These are phyloP conservation scores for Ustilago cynodontis DNA, from an alignment of 1,284 basidiomycete genomes.

Conservation along the genomic window DNA sequence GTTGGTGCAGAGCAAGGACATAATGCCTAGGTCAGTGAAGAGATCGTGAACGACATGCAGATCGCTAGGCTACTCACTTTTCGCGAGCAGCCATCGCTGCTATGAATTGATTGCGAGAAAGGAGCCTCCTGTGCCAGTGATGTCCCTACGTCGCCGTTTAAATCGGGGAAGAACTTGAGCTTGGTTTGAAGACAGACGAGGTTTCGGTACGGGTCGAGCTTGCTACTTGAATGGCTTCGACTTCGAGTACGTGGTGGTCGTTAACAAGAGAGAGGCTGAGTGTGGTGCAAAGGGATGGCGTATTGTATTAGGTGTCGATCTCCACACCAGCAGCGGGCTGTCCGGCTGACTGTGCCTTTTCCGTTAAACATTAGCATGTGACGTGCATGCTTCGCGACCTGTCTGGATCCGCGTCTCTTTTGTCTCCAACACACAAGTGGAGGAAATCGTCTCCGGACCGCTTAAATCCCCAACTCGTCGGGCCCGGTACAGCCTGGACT, in stretches of 20 bases:
- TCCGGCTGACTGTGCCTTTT: slow-evolving; percentile 9
- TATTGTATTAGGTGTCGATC: background rate
- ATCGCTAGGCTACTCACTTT: slow-evolving; percentile 11
- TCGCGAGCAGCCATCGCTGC: slow-evolving; percentile 38
- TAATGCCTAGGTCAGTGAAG: background rate
- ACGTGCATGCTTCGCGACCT: slow-evolving; percentile 14
- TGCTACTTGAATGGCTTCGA: background rate
- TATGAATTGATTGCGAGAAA: background rate
- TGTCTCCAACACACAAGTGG: background rate
- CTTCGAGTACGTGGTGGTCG: background rate
- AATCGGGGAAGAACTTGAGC: background rate
- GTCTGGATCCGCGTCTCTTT: background rate
- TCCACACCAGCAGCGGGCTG: background rate
- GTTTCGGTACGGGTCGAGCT: background rate
- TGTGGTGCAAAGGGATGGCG: background rate
- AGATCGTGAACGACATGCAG: background rate
- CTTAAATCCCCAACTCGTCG: no score
- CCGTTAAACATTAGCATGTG: slow-evolving; percentile 9
- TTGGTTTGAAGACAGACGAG: background rate
- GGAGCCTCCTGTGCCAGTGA: background rate
- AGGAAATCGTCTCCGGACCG: no score
- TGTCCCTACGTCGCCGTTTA: background rate
- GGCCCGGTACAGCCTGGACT: no score
- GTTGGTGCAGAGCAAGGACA: background rate
- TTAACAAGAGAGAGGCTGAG: background rate